phyloP scores from a whole-genome alignment of 208 protist genomes.

The Zelonia costaricensis region DNA sequence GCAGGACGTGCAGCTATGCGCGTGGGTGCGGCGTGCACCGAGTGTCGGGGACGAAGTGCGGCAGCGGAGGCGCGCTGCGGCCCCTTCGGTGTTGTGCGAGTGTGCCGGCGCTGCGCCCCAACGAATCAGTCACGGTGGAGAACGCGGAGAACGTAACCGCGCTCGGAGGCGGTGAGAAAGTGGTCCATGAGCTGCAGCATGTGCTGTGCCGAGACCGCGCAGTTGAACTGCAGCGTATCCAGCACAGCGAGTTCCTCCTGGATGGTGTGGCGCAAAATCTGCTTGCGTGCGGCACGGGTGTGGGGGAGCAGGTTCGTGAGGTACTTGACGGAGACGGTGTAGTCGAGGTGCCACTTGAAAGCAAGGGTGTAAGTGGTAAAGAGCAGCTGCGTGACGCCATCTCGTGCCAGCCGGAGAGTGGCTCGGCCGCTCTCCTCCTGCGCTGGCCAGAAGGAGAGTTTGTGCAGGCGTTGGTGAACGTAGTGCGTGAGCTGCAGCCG shows the following conservation, averaged over 20 bases:
- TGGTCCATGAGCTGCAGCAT: constrained; percentile 49
- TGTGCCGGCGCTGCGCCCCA: too few relatives aligned
- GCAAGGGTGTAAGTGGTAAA: constrained; percentile 71
- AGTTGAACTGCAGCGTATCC: constrained; percentile 49
- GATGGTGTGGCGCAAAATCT: constrained; percentile 26
- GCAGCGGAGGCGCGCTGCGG: too few relatives aligned
- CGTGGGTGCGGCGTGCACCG: too few relatives aligned
- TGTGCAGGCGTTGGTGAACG: constrained; percentile 31
- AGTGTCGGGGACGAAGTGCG: background rate
- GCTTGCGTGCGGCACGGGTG: background rate
- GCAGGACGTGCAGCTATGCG: too few relatives aligned
- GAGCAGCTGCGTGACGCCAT: constrained; percentile 30
- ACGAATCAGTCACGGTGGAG: constrained; percentile 1
- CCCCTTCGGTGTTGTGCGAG: too few relatives aligned
- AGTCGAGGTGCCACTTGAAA: constrained; percentile 81
- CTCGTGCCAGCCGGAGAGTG: constrained; percentile 2
- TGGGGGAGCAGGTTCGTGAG: constrained; percentile 54
- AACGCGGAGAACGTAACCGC: constrained; percentile 26
- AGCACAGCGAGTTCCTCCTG: constrained; percentile 38
- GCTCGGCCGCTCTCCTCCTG: background rate
- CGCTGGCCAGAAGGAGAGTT: constrained; percentile 20
- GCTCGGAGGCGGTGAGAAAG: constrained; percentile 55
- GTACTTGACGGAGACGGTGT: constrained; percentile 54
- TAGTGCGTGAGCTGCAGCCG: constrained; percentile 55
- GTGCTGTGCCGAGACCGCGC: constrained; percentile 29